Evolutionary conservation across 768 basidiomycete species (phyloP).

Genomic region (Suillus hirtellus): DNA sequence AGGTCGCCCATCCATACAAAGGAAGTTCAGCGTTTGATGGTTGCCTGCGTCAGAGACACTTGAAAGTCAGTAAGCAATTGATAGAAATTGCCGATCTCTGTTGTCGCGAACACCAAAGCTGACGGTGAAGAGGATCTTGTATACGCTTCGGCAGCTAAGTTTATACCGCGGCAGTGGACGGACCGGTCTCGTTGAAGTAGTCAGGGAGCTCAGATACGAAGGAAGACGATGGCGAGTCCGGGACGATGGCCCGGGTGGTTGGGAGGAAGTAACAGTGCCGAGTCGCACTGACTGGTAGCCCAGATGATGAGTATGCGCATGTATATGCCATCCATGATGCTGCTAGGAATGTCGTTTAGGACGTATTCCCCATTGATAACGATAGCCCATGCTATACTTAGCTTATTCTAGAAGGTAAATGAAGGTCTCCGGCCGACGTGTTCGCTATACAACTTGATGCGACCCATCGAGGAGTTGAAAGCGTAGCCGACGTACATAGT

Average conservation of each 20-base stretch:
- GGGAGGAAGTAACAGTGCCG: conserved; percentile 22
- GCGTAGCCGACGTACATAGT: conserved; percentile 20
- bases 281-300: conserved; percentile 34
- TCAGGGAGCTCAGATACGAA: conserved; percentile 6
- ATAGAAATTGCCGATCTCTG: conserved; percentile 20
- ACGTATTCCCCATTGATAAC: conserved; percentile 15
- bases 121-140: conserved; percentile 9
- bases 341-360: conserved; percentile 17
- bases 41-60: conserved; percentile 9
- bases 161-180: conserved; percentile 16
- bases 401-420: conserved; percentile 9
- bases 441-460: conserved; percentile 15
- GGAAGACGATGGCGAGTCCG: conserved; percentile 13
- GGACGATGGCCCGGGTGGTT: neutral
- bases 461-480: conserved; percentile 13
- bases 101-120: conserved; percentile 17
- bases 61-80: conserved; percentile 17
- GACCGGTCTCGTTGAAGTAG: conserved; percentile 14
- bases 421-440: conserved; percentile 13
- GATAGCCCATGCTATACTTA: conserved; percentile 15
- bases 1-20: conserved; percentile 21
- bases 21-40: conserved; percentile 15
- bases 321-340: conserved; percentile 19
- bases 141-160: conserved; percentile 16
- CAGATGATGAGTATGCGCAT: neutral